Evolutionary conservation across 148 eudicot genomes (phyloP).

Genomic region (Drosera capensis): DNA sequence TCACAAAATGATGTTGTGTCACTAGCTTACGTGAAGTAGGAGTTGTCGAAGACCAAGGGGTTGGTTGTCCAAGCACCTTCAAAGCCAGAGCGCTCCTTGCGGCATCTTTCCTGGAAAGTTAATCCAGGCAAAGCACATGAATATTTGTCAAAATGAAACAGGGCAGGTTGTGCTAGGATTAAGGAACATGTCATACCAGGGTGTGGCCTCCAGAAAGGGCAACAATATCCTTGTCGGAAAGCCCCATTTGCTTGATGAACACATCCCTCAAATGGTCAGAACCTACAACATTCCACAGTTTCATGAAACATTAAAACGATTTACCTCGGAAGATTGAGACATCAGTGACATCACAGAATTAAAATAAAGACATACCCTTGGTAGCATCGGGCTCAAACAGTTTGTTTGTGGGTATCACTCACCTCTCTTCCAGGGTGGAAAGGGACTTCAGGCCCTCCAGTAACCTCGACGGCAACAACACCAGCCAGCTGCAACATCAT

Average conservation of each 20-base stretch:
- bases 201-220: slow-evolving; percentile 81
- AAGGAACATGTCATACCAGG: background rate
- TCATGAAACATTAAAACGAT: no score
- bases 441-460: background rate
- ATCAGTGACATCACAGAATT: background rate
- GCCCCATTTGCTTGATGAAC: slow-evolving; percentile 80
- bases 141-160: no score
- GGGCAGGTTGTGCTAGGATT: background rate
- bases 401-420: slow-evolving; percentile 44
- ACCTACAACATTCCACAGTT: slow-evolving; percentile 58
- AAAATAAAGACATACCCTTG: slow-evolving; percentile 32
- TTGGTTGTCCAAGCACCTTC: slow-evolving; percentile 92
- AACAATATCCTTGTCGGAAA: slow-evolving; percentile 74
- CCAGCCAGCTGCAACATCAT: background rate
- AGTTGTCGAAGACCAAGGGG: slow-evolving; percentile 79
- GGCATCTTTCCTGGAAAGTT: slow-evolving; percentile 77
- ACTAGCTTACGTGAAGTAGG: slow-evolving; percentile 58
- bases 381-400: slow-evolving; percentile 90
- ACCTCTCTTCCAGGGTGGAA: background rate
- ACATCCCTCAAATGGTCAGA: slow-evolving; percentile 77
- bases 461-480: background rate
- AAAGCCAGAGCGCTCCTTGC: slow-evolving; percentile 96
- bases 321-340: no score
- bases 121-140: no score
- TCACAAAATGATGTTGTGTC: no score